These are phyloP conservation scores for Cytospora piceae DNA, from an alignment of 2,329 filamentous ascomycete species.

Conservation along the genomic window DNA sequence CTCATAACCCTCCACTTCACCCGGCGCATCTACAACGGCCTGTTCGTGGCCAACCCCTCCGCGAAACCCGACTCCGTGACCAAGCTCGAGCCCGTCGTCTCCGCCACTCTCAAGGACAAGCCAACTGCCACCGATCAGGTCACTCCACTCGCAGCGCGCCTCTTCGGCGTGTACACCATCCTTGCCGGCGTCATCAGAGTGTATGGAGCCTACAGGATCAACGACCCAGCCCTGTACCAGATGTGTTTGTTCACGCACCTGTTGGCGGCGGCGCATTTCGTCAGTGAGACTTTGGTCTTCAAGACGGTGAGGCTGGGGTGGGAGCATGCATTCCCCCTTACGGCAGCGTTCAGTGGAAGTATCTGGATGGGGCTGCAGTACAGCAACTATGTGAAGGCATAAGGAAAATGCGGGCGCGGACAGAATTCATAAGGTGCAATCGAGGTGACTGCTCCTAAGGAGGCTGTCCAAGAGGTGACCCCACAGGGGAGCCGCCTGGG, in stretches of 20 bases:
- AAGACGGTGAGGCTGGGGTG: slow-evolving; percentile 69
- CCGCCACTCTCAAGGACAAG: slow-evolving; percentile 49
- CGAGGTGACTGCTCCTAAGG: background rate
- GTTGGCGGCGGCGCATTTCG: slow-evolving; percentile 77
- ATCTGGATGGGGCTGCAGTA: slow-evolving; percentile 71
- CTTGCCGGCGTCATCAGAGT: slow-evolving; percentile 76
- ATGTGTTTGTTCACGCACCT: slow-evolving; percentile 81
- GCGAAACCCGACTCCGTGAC: slow-evolving; percentile 44
- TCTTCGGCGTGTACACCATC: slow-evolving; percentile 88
- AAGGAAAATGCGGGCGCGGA: background rate
- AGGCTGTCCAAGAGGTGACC: background rate
- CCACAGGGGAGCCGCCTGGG: background rate
- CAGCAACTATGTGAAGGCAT: slow-evolving; percentile 62
- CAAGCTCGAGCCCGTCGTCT: slow-evolving; percentile 57
- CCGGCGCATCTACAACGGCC: slow-evolving; percentile 80
- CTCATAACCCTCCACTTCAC: slow-evolving; percentile 81
- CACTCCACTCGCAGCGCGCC: slow-evolving; percentile 75
- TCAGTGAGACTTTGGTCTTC: slow-evolving; percentile 79
- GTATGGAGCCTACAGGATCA: slow-evolving; percentile 83
- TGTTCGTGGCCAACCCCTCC: slow-evolving; percentile 56
- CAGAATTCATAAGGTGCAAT: background rate
- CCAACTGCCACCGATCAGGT: slow-evolving; percentile 60
- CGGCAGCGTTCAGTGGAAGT: slow-evolving; percentile 48
- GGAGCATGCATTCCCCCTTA: slow-evolving; percentile 60
- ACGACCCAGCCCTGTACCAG: slow-evolving; percentile 74